A percentile compares a stretch with the other conserved stretches of the same genome.
These are phyloP conservation scores for Aspergillus piperis DNA, from an alignment of 2,329 filamentous ascomycete species.

Conservation along the genomic window DNA sequence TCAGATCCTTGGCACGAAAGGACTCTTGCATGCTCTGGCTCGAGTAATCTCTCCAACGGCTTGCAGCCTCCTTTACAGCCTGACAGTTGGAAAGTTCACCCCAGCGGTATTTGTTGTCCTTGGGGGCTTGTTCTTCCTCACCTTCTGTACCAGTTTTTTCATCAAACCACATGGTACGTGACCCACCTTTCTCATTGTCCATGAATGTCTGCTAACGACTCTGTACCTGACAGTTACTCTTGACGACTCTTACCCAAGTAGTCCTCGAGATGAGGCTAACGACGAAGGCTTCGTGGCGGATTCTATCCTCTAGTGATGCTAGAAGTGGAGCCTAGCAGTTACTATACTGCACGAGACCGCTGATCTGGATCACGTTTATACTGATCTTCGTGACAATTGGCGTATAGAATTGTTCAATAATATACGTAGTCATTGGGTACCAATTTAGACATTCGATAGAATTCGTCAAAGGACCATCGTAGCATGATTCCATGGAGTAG, in stretches of 20 bases:
- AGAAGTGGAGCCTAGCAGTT: not conserved
- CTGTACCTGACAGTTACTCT: not conserved
- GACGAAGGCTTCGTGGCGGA: not conserved
- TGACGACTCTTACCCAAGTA: not conserved
- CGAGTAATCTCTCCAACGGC: constrained; percentile 76
- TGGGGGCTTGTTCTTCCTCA: constrained; percentile 64
- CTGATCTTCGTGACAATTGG: not conserved
- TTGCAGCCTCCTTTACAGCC: constrained; percentile 83
- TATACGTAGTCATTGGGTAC: too few species aligned
- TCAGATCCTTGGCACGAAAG: constrained; percentile 83
- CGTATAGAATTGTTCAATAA: too few species aligned
- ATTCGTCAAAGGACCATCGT: too few species aligned
- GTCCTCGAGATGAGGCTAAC: not conserved
- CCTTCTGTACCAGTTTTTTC: constrained; percentile 68
- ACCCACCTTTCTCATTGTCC: not conserved
- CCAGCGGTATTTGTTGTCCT: constrained; percentile 83
- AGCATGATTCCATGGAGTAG: too few species aligned
- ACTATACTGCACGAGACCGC: not conserved
- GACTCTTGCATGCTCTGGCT: constrained; percentile 79
- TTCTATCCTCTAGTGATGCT: not conserved
- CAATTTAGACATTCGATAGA: too few species aligned
- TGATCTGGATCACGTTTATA: not conserved
- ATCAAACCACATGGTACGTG: constrained; percentile 73
- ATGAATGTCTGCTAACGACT: not conserved
- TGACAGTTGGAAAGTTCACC: constrained; percentile 74